A percentile compares a stretch with the other conserved stretches of the same genome.
phyloP scores from a whole-genome alignment of 1,284 basidiomycete genomes.

The Leccinum huronense region DNA sequence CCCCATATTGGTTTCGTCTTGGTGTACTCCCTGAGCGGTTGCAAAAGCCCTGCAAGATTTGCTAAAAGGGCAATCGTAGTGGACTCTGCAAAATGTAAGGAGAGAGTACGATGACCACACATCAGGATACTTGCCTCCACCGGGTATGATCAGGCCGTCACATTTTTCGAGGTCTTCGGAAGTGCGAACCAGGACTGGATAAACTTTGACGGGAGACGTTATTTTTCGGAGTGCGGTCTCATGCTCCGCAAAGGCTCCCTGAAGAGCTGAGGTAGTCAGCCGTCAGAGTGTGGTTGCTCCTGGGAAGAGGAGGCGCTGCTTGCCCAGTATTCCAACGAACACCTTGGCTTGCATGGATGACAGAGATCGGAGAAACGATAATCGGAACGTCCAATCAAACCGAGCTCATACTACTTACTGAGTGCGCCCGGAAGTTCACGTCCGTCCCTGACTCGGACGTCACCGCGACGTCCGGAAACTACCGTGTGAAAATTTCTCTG shows the following conservation, averaged over 20 bases:
- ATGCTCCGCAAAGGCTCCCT: conserved; percentile 94
- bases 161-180: conserved; percentile 74
- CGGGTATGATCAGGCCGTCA: conserved; percentile 89
- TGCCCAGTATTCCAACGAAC: conserved; percentile 34
- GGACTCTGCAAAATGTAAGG: conserved; percentile 57
- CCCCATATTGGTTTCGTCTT: conserved; percentile 85
- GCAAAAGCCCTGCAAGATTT: conserved; percentile 73
- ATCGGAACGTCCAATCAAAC: background rate
- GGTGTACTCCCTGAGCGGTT: conserved; percentile 74
- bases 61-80: conserved; percentile 92
- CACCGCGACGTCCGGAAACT: conserved; percentile 15
- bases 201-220: conserved; percentile 44
- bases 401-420: background rate
- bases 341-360: conserved; percentile 21
- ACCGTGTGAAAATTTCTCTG: conserved; percentile 27
- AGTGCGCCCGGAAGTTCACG: background rate
- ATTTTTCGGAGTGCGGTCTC: conserved; percentile 65
- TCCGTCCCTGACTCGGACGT: background rate
- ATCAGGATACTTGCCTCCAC: conserved; percentile 58
- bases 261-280: conserved; percentile 61
- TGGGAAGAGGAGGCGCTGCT: background rate
- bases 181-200: conserved; percentile 71
- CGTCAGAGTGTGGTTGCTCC: conserved; percentile 7
- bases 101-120: background rate
- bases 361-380: background rate